Percentiles rank a stretch among this genome's conserved stretches.
Evolutionary conservation across 306 rosid genomes (phyloP).

Genomic region (Inga laurina): DNA sequence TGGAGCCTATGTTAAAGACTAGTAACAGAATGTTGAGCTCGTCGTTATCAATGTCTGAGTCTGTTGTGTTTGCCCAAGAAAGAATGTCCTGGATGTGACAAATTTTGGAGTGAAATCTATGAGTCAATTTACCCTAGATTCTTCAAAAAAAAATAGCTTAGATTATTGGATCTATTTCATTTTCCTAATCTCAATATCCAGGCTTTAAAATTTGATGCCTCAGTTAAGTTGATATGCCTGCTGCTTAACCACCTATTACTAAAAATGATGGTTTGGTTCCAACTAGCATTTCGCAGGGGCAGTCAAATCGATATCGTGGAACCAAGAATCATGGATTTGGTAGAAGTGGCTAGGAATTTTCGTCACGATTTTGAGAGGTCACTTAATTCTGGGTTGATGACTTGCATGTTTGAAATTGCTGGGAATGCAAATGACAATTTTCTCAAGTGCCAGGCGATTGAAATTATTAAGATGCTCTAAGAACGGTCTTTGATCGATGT

Average conservation of each 20-base stretch:
- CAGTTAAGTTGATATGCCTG: not conserved
- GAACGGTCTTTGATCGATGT: not conserved
- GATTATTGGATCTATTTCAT: not conserved
- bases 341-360: not conserved
- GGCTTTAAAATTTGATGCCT: not conserved
- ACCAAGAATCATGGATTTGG: not conserved
- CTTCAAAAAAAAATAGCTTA: no score
- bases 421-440: not conserved
- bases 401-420: slow-evolving; percentile 17
- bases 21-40: no score
- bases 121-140: not conserved
- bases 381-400: not conserved
- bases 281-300: not conserved
- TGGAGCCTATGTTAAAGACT: no score
- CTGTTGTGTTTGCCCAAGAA: not conserved
- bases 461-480: slow-evolving; percentile 10
- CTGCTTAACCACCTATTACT: not conserved
- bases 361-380: not conserved
- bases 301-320: not conserved
- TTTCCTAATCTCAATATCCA: not conserved
- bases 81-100: not conserved
- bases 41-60: no score
- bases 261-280: not conserved
- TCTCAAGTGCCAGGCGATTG: not conserved
- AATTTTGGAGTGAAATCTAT: slow-evolving; percentile 5